These are phyloP conservation scores for Ploettnerulaceae sp. DNA, from an alignment of 2,329 filamentous ascomycete genomes.

Conservation along the genomic window DNA sequence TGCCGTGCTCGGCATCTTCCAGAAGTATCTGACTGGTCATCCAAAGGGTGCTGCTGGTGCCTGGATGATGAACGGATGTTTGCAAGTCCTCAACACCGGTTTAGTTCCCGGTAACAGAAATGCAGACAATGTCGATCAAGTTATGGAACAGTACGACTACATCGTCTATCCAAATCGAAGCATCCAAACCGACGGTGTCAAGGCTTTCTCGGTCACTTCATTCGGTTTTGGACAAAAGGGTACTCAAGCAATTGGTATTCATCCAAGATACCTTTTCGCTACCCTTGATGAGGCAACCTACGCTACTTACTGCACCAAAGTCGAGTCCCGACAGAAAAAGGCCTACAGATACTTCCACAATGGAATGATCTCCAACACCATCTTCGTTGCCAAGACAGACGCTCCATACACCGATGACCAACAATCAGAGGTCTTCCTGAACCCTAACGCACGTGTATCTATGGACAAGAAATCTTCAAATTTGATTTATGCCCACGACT, in stretches of 20 bases:
- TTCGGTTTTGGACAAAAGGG: conserved; percentile 99
- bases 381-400: conserved; percentile 93
- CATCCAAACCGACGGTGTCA: conserved; percentile 96
- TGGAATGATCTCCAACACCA: conserved; percentile 92
- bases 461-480: conserved; percentile 82
- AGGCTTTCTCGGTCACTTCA: conserved; percentile 97
- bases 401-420: conserved; percentile 86
- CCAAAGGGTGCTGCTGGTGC: conserved; percentile 98
- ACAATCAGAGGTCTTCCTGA: conserved; percentile 83
- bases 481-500: conserved; percentile 66
- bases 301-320: conserved; percentile 77
- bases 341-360: conserved; percentile 99
- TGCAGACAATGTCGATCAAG: conserved; percentile 91
- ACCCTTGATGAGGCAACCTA: conserved; percentile 86
- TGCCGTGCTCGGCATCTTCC: conserved; percentile 93
- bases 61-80: conserved; percentile 98
- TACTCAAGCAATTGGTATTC: conserved; percentile 92
- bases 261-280: conserved; percentile 92
- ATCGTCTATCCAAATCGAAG: conserved; percentile 94
- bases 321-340: conserved; percentile 93
- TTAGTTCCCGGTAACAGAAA: conserved; percentile 96
- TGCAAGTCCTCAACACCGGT: conserved; percentile 91
- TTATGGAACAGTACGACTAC: conserved; percentile 97
- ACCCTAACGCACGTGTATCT: conserved; percentile 82
- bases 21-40: conserved; percentile 98